Evolutionary conservation across 305 asterid species (phyloP), one percentile per base, ranked within the genome.

Genomic region (Fraxinus latifolia): DNA sequence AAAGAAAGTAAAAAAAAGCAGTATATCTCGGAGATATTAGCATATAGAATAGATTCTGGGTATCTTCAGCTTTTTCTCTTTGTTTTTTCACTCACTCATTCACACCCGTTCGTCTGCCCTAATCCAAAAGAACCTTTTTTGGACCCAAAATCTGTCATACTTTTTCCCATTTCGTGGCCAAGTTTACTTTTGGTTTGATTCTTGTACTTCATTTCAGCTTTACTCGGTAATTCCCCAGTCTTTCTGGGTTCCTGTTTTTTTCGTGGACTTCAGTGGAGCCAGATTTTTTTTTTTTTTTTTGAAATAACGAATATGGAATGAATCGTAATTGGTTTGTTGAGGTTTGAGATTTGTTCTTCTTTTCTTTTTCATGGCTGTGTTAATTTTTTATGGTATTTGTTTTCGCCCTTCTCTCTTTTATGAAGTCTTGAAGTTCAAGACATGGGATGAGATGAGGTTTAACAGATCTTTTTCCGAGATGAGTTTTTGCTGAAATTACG

Each of bases 311-410:
- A 65, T 86, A 81, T 68, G 21, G 1, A 31, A 14, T 68, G 37
- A 83, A 85, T 83, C 72, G 44, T 83, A 82, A 79, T 83, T 76
- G 75, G 42, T 75, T 47, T 60, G 25, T 31, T 78, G 15, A 25
- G 7, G 36, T 65, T 65, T 65, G 73, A 33, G 33, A 44, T 47
- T 1, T 39, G 60, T 25, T 62, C 76, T 81, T 68, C 19, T 74
- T 9, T 80, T 79, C 12, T 53, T 3, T 17, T 32, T 36, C 62
- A 58, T 58, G 29, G 68, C 68, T 58, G 68, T 27, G 34, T 67
- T 67, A 25, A 67, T 67, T 67, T 67, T 67, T 25, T 1, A 27
- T 67, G 74, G 3, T 67, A 4, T 67, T 67, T 29, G 9, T 25
- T 67, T 65, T 67, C 15, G 36, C 15, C 25, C 34, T 15, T 25